These are phyloP conservation scores for Emmonsia crescens DNA, from an alignment of 2,329 filamentous ascomycete species.

Conservation along the genomic window DNA sequence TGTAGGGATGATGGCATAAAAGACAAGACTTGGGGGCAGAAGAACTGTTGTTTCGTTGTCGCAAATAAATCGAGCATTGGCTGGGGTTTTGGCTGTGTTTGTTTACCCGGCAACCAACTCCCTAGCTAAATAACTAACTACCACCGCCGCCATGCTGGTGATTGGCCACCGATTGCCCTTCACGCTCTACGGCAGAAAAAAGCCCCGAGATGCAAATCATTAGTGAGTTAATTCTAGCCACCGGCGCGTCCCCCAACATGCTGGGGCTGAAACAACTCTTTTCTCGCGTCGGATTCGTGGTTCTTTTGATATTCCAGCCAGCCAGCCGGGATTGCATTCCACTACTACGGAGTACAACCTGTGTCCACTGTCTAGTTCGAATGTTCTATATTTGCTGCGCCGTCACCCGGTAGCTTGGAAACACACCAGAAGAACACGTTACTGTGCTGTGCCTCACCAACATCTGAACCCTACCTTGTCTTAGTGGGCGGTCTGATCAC, in stretches of 20 bases:
- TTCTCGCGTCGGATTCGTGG: conserved; percentile 1
- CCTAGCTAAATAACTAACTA: no score
- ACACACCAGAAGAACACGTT: neutral
- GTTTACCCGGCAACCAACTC: conserved; percentile 13
- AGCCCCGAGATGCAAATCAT: neutral
- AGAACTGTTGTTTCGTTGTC: neutral
- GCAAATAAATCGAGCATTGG: neutral
- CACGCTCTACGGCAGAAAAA: neutral
- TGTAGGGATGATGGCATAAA: neutral
- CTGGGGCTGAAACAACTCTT: neutral
- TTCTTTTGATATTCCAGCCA: neutral
- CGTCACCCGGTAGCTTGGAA: neutral
- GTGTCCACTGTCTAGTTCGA: no score
- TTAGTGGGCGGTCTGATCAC: conserved; percentile 1
- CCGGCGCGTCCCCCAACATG: neutral
- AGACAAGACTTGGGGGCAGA: neutral
- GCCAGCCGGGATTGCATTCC: neutral
- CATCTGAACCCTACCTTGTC: neutral
- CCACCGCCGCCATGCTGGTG: neutral
- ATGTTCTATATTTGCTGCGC: neutral
- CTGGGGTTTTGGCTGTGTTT: conserved; percentile 5
- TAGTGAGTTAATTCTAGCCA: neutral
- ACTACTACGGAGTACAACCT: no score
- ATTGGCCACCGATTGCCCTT: neutral
- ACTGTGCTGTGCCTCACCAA: neutral